Conservation (phyloP, 306 rosid species). For the Cucurbita argyrosperma region DNA sequence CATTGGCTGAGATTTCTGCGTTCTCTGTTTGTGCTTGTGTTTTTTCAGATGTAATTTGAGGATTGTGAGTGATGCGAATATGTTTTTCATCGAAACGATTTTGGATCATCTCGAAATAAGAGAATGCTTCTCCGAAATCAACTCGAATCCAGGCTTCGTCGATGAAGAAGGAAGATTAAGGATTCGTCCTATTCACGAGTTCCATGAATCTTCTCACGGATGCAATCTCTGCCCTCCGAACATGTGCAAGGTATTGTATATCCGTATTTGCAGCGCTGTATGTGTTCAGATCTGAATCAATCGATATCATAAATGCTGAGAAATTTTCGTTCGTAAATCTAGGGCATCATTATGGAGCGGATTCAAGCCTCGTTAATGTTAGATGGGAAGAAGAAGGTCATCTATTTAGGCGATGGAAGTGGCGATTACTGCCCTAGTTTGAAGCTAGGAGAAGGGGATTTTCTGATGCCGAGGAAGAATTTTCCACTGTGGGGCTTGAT, state of each 20-base stretch:
- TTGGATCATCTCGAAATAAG: neutral
- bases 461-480: slow-evolving; percentile 52
- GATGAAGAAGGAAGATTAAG: slow-evolving; percentile 7
- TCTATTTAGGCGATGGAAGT: slow-evolving; percentile 46
- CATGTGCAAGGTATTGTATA: slow-evolving; percentile 50
- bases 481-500: slow-evolving; percentile 44
- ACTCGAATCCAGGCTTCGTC: neutral
- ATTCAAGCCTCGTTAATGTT: slow-evolving; percentile 14
- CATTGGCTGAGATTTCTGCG: neutral
- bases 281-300: neutral
- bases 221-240: slow-evolving; percentile 50
- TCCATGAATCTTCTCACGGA: slow-evolving; percentile 29
- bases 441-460: slow-evolving; percentile 31
- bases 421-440: slow-evolving; percentile 57
- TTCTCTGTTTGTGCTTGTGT: neutral
- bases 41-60: neutral
- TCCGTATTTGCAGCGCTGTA: neutral
- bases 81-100: slow-evolving; percentile 4
- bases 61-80: slow-evolving; percentile 7
- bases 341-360: slow-evolving; percentile 35
- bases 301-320: neutral
- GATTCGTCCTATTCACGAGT: slow-evolving; percentile 6
- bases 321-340: neutral
- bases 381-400: slow-evolving; percentile 17
- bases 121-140: slow-evolving; percentile 6